Evolutionary conservation across 78 protist genomes (phyloP).

Genomic region (Dictyostelium discoideum): DNA sequence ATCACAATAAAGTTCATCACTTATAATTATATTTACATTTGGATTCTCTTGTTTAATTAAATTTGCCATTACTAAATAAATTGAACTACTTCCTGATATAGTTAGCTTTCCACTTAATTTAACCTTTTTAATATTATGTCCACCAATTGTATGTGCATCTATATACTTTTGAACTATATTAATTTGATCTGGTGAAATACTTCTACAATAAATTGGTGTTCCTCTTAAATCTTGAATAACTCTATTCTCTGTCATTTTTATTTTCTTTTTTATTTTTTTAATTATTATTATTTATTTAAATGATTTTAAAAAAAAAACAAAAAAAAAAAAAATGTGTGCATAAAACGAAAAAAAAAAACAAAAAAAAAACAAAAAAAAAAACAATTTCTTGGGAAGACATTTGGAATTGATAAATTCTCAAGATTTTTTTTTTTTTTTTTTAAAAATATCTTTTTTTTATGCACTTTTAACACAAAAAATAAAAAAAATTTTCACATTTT

Average conservation of each 20-base stretch:
- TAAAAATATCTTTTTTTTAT: no score
- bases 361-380: no score
- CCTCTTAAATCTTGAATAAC: constrained; percentile 5
- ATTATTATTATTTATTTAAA: not conserved
- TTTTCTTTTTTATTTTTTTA: not conserved
- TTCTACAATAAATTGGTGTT: not conserved
- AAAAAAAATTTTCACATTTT: no score
- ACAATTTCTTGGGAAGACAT: no score
- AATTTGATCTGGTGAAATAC: not conserved
- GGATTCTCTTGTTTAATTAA: not conserved
- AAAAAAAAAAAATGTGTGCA: no score
- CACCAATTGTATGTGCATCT: constrained; percentile 4
- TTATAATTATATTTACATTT: not conserved
- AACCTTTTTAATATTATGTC: not conserved
- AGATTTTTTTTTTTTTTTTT: not conserved
- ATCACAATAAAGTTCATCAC: constrained; percentile 12
- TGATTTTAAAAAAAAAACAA: no score
- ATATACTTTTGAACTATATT: not conserved
- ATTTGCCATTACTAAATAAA: not conserved
- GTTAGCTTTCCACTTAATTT: not conserved
- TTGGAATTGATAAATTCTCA: no score
- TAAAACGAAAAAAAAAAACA: no score
- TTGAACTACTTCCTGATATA: not conserved
- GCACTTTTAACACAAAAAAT: no score
- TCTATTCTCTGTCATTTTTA: not conserved